phyloP scores from a whole-genome alignment of 805 yeast species.

The Ogataea pignaliae region DNA sequence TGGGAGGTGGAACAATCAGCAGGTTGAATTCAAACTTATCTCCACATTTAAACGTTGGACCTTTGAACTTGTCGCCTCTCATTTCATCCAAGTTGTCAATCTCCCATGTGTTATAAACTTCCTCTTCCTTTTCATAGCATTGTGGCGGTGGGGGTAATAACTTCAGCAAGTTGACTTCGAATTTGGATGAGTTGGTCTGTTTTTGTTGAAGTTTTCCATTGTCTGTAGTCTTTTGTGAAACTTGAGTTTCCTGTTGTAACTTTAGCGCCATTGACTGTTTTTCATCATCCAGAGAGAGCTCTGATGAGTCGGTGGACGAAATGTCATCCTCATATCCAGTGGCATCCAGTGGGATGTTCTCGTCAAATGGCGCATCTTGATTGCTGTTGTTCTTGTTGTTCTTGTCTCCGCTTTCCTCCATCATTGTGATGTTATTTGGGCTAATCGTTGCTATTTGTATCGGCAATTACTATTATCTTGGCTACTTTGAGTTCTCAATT shows the following conservation, averaged over 20 bases:
- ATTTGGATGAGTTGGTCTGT: slow-evolving; percentile 18
- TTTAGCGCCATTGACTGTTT: slow-evolving; percentile 1
- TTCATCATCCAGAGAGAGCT: slow-evolving; percentile 17
- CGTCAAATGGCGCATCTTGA: slow-evolving; percentile 1
- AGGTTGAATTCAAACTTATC: slow-evolving; percentile 59
- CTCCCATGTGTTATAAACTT: slow-evolving; percentile 36
- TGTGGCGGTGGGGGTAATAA: slow-evolving; percentile 24
- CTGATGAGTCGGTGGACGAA: slow-evolving; percentile 22
- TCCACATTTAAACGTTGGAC: slow-evolving; percentile 53
- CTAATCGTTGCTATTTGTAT: no score
- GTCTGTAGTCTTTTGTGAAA: slow-evolving; percentile 1
- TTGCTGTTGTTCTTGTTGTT: no score
- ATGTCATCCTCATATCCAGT: slow-evolving; percentile 18
- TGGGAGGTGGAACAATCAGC: slow-evolving; percentile 59
- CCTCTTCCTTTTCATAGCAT: slow-evolving; percentile 29
- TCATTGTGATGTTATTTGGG: no score
- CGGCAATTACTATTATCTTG: no score
- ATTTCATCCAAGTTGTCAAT: slow-evolving; percentile 29
- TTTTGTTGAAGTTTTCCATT: not conserved
- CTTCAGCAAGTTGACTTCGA: slow-evolving; percentile 14
- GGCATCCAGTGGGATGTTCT: not conserved
- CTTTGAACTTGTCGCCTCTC: slow-evolving; percentile 31
- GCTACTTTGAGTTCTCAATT: no score
- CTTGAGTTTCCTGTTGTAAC: slow-evolving; percentile 2
- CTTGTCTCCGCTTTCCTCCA: no score